phyloP scores from a whole-genome alignment of 805 yeast genomes.

The Candida odintsovae region DNA sequence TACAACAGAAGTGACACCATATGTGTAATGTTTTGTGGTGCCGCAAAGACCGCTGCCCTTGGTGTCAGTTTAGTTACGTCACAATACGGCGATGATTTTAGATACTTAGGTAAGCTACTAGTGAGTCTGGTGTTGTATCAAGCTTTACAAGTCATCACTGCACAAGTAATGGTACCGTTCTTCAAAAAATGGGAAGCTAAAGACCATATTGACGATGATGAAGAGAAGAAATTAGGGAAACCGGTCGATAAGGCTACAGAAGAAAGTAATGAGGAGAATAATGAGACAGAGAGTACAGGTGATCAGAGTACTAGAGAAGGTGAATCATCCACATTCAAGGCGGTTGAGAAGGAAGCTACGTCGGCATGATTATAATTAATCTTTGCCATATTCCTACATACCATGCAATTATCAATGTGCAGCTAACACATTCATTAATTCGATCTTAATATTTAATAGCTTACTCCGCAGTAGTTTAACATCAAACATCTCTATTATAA shows the following conservation, averaged over 20 bases:
- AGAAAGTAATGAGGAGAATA: conserved; percentile 4
- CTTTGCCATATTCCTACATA: too few relatives aligned
- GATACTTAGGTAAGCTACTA: conserved; percentile 61
- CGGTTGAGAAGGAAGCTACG: too few relatives aligned
- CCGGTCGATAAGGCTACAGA: neutral
- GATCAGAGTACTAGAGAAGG: neutral
- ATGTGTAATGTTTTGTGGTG: conserved; percentile 80
- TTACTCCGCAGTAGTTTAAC: too few relatives aligned
- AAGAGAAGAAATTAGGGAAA: conserved; percentile 7
- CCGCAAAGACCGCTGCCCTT: conserved; percentile 89
- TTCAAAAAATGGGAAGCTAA: conserved; percentile 59
- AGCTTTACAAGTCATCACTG: conserved; percentile 80
- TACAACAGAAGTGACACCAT: conserved; percentile 69
- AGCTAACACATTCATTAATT: neutral
- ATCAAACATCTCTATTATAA: neutral
- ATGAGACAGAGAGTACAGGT: neutral
- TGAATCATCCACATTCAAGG: too few relatives aligned
- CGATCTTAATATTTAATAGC: neutral
- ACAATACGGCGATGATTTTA: conserved; percentile 63
- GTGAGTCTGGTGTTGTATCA: conserved; percentile 85
- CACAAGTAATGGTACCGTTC: conserved; percentile 60
- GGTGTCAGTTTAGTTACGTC: conserved; percentile 82
- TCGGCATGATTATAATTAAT: too few relatives aligned
- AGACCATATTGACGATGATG: conserved; percentile 19
- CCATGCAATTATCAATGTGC: too few relatives aligned